Conservation (phyloP, 176 grass and related monocot species). For the Elymus sibiricus region DNA sequence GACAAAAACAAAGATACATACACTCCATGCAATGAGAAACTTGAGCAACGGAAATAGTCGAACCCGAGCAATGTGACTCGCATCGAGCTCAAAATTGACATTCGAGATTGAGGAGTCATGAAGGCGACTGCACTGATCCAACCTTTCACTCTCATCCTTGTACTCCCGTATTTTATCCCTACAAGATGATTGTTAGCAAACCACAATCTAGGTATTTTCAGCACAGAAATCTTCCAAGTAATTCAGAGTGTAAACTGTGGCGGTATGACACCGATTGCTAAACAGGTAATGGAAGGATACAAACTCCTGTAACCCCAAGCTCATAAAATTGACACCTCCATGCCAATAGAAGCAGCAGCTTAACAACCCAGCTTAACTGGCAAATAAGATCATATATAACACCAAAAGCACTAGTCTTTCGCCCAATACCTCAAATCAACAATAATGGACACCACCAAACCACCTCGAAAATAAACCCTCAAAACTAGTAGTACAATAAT, state of each 20-base stretch:
- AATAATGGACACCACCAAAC: not conserved
- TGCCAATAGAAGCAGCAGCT: not conserved
- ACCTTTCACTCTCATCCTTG: constrained; percentile 83
- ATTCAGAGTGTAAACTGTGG: constrained; percentile 1
- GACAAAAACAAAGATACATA: constrained; percentile 8
- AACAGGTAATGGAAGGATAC: not conserved
- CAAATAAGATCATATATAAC: not conserved
- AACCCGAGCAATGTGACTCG: constrained; percentile 82
- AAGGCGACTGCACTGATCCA: constrained; percentile 84
- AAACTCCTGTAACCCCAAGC: not conserved
- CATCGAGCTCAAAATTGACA: constrained; percentile 79
- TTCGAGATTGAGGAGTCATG: constrained; percentile 78
- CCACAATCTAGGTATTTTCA: not conserved
- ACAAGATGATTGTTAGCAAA: constrained; percentile 27
- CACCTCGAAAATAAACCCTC: not conserved
- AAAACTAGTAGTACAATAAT: not conserved
- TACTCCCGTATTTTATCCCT: constrained; percentile 77
- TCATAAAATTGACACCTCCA: not conserved
- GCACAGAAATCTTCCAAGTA: not conserved
- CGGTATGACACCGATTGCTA: not conserved
- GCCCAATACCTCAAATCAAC: not conserved
- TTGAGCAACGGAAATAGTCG: not conserved
- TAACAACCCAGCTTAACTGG: not conserved
- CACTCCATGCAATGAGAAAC: not conserved
- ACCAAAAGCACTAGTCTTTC: not conserved